Evolutionary conservation across 2,329 filamentous ascomycete species (phyloP).

Genomic region (Rutstroemia sydowiana): DNA sequence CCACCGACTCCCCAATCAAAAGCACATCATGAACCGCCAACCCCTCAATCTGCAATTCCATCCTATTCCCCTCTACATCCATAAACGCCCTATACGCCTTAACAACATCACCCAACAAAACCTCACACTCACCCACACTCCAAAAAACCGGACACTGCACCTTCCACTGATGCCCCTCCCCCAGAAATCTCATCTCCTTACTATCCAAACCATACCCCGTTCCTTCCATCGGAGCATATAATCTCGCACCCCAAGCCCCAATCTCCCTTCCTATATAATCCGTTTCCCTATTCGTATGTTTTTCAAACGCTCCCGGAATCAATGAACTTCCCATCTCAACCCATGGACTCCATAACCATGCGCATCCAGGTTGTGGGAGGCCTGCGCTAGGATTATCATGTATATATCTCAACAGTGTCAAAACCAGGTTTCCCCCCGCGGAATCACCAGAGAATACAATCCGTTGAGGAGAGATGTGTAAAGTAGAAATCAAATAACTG

Average conservation of each 20-base stretch:
- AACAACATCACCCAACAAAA: constrained; percentile 35
- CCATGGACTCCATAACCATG: constrained; percentile 39
- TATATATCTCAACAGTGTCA: constrained; percentile 41
- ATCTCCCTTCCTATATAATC: constrained; percentile 37
- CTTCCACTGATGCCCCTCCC: constrained; percentile 34
- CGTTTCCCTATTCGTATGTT: constrained; percentile 19
- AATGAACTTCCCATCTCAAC: constrained; percentile 29
- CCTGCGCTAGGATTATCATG: constrained; percentile 29
- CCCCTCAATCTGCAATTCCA: constrained; percentile 35
- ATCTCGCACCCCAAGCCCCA: constrained; percentile 35
- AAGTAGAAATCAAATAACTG: constrained; percentile 33
- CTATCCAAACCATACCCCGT: constrained; percentile 22
- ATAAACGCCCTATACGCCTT: constrained; percentile 34
- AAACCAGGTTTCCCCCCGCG: constrained; percentile 40
- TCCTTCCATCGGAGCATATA: constrained; percentile 26
- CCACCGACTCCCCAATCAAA: constrained; percentile 33
- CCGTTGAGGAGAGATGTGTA: constrained; percentile 33
- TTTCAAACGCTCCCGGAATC: constrained; percentile 21
- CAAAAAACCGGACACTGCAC: constrained; percentile 36
- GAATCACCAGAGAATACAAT: constrained; percentile 43
- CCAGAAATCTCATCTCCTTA: constrained; percentile 35
- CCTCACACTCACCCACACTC: constrained; percentile 34
- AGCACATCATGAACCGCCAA: constrained; percentile 40
- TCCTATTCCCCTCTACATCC: constrained; percentile 33
- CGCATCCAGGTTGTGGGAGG: constrained; percentile 32